Conservation (phyloP, 371 early-diverging fungal genomes). For the Syncephalastrum racemosum region DNA sequence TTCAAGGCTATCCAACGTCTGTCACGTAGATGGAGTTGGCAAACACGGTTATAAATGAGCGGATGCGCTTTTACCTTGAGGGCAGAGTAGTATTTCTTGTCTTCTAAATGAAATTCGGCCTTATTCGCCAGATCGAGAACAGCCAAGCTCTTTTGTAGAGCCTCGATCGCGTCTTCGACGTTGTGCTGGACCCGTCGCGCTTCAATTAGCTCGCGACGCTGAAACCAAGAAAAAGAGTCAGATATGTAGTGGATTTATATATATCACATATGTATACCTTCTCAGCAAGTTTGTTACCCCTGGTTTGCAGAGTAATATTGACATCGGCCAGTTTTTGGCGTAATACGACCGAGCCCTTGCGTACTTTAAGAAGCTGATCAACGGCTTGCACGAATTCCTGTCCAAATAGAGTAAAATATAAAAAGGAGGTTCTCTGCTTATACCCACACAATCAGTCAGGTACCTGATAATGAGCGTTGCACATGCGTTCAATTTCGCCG, state of each 20-base stretch:
- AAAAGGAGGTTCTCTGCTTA: background rate
- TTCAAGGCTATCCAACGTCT: slow-evolving; percentile 83
- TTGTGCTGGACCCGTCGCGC: slow-evolving; percentile 83
- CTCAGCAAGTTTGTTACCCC: slow-evolving; percentile 76
- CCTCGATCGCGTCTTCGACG: slow-evolving; percentile 84
- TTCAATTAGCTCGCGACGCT: slow-evolving; percentile 90
- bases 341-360: slow-evolving; percentile 82
- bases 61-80: slow-evolving; percentile 60
- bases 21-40: background rate
- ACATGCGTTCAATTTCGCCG: slow-evolving; percentile 96
- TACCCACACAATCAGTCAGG: no score
- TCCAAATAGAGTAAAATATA: background rate
- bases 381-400: slow-evolving; percentile 96
- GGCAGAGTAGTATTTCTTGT: slow-evolving; percentile 88
- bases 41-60: background rate
- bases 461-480: slow-evolving; percentile 93
- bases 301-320: slow-evolving; percentile 78
- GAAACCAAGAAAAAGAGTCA: slow-evolving; percentile 16
- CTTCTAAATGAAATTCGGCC: slow-evolving; percentile 78
- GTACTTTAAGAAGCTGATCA: slow-evolving; percentile 92
- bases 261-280: slow-evolving; percentile 51
- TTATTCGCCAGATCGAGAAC: slow-evolving; percentile 88
- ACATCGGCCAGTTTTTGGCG: slow-evolving; percentile 84
- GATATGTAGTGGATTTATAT: background rate
- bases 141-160: slow-evolving; percentile 79